These are phyloP conservation scores for Pachysolen tannophilus DNA, from an alignment of 805 yeast genomes.

Conservation along the genomic window DNA sequence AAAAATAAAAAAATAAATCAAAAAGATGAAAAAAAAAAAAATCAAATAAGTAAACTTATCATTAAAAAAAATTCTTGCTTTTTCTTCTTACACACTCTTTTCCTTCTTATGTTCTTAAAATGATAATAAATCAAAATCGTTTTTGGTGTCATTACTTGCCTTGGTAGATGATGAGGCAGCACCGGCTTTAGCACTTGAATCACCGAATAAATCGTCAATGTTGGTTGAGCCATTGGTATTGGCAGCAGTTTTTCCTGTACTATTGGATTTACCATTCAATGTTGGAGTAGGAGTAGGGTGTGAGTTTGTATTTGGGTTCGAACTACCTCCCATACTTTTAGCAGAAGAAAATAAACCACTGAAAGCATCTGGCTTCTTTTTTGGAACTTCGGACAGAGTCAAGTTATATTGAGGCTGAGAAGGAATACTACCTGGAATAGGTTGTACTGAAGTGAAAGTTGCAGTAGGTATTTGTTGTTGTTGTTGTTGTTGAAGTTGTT, in stretches of 20 bases:
- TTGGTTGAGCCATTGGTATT: conserved; percentile 23
- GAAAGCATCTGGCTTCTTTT: conserved; percentile 54
- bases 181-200: too few species aligned
- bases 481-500: conserved; percentile 11
- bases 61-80: too few species aligned
- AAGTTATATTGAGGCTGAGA: conserved; percentile 12
- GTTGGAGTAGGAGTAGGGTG: conserved; percentile 25
- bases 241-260: conserved; percentile 26
- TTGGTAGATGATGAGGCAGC: too few species aligned
- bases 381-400: conserved; percentile 22
- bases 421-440: conserved; percentile 9
- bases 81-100: too few species aligned
- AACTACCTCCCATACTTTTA: conserved; percentile 43
- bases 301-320: too few species aligned
- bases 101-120: too few species aligned
- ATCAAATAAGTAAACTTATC: too few species aligned
- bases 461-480: conserved; percentile 11
- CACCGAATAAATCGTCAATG: too few species aligned
- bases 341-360: conserved; percentile 65
- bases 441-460: conserved; percentile 6
- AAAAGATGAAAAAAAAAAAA: too few species aligned
- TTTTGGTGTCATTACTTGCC: too few species aligned
- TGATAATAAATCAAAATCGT: too few species aligned
- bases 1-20: too few species aligned
- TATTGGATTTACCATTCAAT: conserved; percentile 21